A percentile compares a stretch with the other conserved stretches of the same genome.
Evolutionary conservation across 2,329 filamentous ascomycete species (phyloP).

Genomic region (Simplicillium sp.): DNA sequence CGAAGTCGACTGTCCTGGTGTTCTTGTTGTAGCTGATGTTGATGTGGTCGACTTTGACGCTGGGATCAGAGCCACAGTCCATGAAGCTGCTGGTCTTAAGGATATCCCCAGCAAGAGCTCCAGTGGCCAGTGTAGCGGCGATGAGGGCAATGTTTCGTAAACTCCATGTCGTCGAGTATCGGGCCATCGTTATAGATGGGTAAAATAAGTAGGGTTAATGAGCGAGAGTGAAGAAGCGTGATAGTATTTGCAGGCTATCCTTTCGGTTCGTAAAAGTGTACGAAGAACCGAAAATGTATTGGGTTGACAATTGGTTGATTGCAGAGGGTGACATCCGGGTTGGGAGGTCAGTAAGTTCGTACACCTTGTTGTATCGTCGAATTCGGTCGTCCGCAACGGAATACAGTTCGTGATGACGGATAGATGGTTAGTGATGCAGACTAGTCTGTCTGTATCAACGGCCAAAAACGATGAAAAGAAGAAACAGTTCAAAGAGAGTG

Average conservation of each 20-base stretch:
- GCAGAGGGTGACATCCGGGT: too few species aligned
- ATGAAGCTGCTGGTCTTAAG: conserved; percentile 74
- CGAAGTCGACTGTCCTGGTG: conserved; percentile 65
- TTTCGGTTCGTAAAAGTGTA: not conserved
- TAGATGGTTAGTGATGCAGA: too few species aligned
- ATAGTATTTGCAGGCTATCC: not conserved
- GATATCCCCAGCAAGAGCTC: conserved; percentile 57
- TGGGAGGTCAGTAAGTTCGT: too few species aligned
- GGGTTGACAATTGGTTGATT: too few species aligned
- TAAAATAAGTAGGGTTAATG: conserved; percentile 1
- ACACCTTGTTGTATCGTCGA: too few species aligned
- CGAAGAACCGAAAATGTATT: too few species aligned
- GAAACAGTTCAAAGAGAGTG: too few species aligned
- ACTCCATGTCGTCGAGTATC: conserved; percentile 17
- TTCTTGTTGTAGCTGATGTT: conserved; percentile 72
- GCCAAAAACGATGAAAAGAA: too few species aligned
- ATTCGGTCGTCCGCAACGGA: too few species aligned
- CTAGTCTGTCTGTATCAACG: too few species aligned
- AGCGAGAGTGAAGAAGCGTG: not conserved
- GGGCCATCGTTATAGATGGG: conserved; percentile 20
- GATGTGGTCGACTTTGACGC: conserved; percentile 61
- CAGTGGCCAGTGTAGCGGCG: conserved; percentile 23
- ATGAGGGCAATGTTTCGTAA: conserved; percentile 23
- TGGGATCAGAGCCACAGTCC: conserved; percentile 48
- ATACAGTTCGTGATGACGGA: too few species aligned